Evolutionary conservation across 768 basidiomycete species (phyloP), one percentile per base, ranked within the genome.

Genomic region (Clitopilus passeckerianus): DNA sequence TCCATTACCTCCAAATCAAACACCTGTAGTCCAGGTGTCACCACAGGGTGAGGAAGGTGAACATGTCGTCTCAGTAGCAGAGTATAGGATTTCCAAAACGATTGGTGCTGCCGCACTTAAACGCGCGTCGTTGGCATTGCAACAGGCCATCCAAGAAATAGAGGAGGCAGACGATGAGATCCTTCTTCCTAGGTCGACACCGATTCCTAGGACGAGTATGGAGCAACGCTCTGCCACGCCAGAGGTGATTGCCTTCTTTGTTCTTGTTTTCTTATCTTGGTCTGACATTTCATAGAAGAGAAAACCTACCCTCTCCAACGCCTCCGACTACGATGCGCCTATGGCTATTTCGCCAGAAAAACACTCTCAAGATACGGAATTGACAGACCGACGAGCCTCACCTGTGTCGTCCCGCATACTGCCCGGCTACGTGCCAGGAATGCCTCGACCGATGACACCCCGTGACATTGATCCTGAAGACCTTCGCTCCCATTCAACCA

Each of bases 361-460:
- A 57, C 80, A 81, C 43, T 68, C 76, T 20, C 71, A 74, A 43
- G 79, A 84, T 52, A 71, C 77, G 35, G 82, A 83, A 20, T 43
- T 65, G 33, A 57, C 50, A 50, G 75, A 77, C 53, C 80, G 75
- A 41, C 81, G 78, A n/a, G 71, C 82, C 54, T 87, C 86, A 1
- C 87, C 88, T 44, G 75, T 86, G 22, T 86, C 86, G 24, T 76
- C 84, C 52, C 82, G 83, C 46, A 83, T 77, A 2, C 67, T 91
- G 20, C 91, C 92, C 57, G 92, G 92, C 14, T 94, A 94, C 71
- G 86, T 92, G 59, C 92, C 92, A 22, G 92, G 92, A 10, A 94
- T 94, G 92, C 89, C 90, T 20, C 78, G 92, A 43, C 92, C 92
- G 16, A 92, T 93, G 89, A 93, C 92, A 6, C 92, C 92, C n/a